A percentile compares a stretch with the other conserved stretches of the same genome.
These are phyloP conservation scores for Plasmopara viticola DNA, from an alignment of 352 stramenopile genomes.

Conservation along the genomic window DNA sequence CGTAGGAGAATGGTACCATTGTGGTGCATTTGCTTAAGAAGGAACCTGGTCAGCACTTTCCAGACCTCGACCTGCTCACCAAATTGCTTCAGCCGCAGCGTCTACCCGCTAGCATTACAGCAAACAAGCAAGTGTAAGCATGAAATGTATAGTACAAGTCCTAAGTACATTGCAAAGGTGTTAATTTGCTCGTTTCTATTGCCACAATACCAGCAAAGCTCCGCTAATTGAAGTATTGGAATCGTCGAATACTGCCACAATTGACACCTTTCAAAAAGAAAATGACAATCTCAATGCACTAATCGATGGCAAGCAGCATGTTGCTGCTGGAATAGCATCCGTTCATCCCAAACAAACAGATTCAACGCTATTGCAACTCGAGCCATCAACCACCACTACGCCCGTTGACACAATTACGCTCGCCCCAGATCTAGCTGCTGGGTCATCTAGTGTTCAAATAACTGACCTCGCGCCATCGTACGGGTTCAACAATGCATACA, in stretches of 20 bases:
- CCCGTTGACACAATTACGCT: conserved; percentile 13
- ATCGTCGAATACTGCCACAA: conserved; percentile 21
- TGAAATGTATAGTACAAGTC: background rate
- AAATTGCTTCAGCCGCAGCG: conserved; percentile 80
- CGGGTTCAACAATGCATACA: conserved; percentile 92
- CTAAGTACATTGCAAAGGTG: background rate
- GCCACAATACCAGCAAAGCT: conserved; percentile 25
- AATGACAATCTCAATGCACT: conserved; percentile 13
- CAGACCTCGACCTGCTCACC: conserved; percentile 90
- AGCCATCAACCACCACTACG: conserved; percentile 14
- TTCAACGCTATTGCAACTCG: conserved; percentile 49
- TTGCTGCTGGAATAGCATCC: background rate
- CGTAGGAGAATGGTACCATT: conserved; percentile 89
- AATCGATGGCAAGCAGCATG: conserved; percentile 13
- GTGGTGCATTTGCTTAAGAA: conserved; percentile 88
- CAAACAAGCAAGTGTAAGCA: conserved; percentile 24
- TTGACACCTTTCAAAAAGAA: conserved; percentile 25
- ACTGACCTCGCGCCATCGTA: conserved; percentile 74
- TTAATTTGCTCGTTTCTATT: background rate
- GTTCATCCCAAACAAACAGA: conserved; percentile 15
- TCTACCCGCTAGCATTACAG: conserved; percentile 30
- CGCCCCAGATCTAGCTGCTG: conserved; percentile 3
- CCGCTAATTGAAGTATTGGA: conserved; percentile 82
- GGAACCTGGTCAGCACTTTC: conserved; percentile 80
- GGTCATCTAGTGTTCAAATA: conserved; percentile 25